phyloP scores from a whole-genome alignment of 371 early-diverging fungal species.

The Cladochytrium tenue region DNA sequence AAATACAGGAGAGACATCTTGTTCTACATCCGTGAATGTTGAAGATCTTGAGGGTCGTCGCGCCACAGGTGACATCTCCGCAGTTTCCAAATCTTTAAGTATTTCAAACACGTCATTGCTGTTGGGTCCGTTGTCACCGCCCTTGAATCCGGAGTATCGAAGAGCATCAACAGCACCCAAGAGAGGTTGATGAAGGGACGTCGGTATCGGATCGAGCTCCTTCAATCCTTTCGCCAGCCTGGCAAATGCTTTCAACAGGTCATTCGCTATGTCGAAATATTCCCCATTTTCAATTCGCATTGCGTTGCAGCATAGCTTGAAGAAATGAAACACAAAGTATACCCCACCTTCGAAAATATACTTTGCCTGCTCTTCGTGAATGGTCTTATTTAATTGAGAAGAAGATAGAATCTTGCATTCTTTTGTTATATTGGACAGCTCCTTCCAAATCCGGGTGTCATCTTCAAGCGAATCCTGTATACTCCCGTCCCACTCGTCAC shows the following conservation, averaged over 20 bases:
- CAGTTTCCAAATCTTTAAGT: too few species aligned
- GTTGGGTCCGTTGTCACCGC: too few species aligned
- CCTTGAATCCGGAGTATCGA: background rate
- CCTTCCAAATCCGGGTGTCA: conserved; percentile 13
- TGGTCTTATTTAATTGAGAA: background rate
- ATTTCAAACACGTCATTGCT: too few species aligned
- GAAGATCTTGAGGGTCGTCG: too few species aligned
- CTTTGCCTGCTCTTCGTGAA: background rate
- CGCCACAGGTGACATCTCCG: too few species aligned
- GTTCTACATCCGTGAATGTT: too few species aligned
- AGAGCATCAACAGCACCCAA: conserved; percentile 4
- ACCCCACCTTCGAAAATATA: conserved; percentile 15
- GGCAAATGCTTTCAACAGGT: conserved; percentile 7
- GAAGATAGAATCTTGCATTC: background rate
- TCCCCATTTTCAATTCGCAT: background rate
- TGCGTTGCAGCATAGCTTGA: background rate
- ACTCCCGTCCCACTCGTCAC: conserved; percentile 15
- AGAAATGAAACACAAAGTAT: conserved; percentile 11
- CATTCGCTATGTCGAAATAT: background rate
- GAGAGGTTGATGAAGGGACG: background rate
- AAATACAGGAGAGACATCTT: too few species aligned
- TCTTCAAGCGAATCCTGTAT: conserved; percentile 4
- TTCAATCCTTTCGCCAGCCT: conserved; percentile 1
- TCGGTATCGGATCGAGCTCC: background rate
- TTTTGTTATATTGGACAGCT: too few species aligned